A percentile compares a stretch with the other conserved stretches of the same genome.
phyloP scores from a whole-genome alignment of 441 rosid genomes.

The Pelargonium cotyledonis region DNA sequence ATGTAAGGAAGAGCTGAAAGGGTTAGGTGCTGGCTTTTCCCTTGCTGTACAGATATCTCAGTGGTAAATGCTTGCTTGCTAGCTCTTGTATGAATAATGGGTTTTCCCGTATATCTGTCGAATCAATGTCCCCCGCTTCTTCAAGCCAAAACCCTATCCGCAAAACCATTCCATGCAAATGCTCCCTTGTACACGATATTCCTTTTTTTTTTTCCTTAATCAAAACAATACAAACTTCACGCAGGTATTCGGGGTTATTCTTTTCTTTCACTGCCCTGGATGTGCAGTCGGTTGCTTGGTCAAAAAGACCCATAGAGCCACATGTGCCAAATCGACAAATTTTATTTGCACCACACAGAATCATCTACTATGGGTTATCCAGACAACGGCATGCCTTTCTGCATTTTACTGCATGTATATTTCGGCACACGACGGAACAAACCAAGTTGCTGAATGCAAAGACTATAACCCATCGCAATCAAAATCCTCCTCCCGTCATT shows the following conservation, averaged over 20 bases:
- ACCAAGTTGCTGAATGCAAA: constrained; percentile 74
- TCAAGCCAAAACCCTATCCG: constrained; percentile 31
- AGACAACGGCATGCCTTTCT: constrained; percentile 30
- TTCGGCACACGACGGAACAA: constrained; percentile 52
- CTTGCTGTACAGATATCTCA: constrained; percentile 34
- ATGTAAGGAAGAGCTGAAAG: constrained; percentile 47
- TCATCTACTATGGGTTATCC: constrained; percentile 19
- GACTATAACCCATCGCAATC: constrained; percentile 61
- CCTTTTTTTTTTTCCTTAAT: constrained; percentile 15
- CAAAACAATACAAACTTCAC: constrained; percentile 23
- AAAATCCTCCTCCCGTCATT: constrained; percentile 24
- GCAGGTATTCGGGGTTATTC: constrained; percentile 46
- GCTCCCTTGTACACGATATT: constrained; percentile 23
- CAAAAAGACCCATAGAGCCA: constrained; percentile 19
- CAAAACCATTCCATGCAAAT: constrained; percentile 46
- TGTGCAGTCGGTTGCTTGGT: constrained; percentile 31
- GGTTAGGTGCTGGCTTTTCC: constrained; percentile 23
- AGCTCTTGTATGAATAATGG: constrained; percentile 8
- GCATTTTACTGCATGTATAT: constrained; percentile 29
- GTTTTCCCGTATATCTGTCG: constrained; percentile 14
- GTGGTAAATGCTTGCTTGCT: constrained; percentile 11
- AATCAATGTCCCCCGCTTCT: constrained; percentile 10
- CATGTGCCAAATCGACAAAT: constrained; percentile 11
- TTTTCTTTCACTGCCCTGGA: constrained; percentile 47
- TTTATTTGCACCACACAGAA: constrained; percentile 29